Percentiles rank a stretch among this genome's conserved stretches.
These are phyloP conservation scores for Macrolepiota fuliginosa DNA, from an alignment of 768 basidiomycete genomes.

Conservation along the genomic window DNA sequence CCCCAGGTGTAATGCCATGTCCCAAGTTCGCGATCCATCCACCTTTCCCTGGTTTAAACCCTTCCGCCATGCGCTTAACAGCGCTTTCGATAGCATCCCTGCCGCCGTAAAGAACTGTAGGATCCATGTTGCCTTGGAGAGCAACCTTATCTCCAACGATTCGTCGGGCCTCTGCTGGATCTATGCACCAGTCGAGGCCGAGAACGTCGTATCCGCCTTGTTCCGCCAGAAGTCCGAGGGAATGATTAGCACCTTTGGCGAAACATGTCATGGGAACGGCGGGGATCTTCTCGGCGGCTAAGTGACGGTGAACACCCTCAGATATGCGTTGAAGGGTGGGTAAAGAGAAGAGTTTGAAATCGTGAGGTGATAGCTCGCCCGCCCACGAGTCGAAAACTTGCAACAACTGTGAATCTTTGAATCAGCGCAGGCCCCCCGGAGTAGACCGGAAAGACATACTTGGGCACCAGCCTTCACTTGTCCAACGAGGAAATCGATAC, in stretches of 20 bases:
- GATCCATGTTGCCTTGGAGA: constrained; percentile 94
- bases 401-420: constrained; percentile 55
- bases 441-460: constrained; percentile 41
- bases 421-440: neutral
- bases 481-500: constrained; percentile 86
- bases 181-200: constrained; percentile 89
- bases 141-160: constrained; percentile 62
- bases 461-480: constrained; percentile 96
- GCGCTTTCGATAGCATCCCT: constrained; percentile 80
- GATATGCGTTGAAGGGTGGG: constrained; percentile 78
- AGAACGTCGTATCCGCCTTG: constrained; percentile 81
- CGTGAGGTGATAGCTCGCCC: constrained; percentile 85
- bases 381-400: constrained; percentile 99
- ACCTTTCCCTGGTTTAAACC: constrained; percentile 63
- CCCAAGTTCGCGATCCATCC: constrained; percentile 99
- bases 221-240: constrained; percentile 57
- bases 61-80: constrained; percentile 78
- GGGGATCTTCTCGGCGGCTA: constrained; percentile 52
- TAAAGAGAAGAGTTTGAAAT: constrained; percentile 82
- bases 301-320: constrained; percentile 56
- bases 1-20: constrained; percentile 95
- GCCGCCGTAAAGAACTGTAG: constrained; percentile 82
- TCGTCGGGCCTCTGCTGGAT: constrained; percentile 67
- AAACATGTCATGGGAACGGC: constrained; percentile 85
- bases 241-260: constrained; percentile 88